Conservation (phyloP, 139 green algal genomes). For the Deuterostichococcus epilithicus region DNA sequence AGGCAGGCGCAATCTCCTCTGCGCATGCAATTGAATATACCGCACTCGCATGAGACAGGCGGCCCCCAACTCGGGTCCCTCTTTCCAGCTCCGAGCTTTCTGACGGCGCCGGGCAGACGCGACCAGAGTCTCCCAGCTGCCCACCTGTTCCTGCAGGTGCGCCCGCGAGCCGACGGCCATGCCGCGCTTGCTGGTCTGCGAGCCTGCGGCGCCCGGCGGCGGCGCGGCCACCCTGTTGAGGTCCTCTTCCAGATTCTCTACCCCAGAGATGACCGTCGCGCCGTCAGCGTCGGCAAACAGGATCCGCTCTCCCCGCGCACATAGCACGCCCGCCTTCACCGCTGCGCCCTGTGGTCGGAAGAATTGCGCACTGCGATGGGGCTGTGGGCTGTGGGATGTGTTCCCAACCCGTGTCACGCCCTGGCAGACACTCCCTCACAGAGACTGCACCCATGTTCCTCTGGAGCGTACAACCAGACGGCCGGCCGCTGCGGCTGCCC, state of each 20-base stretch:
- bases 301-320: slow-evolving; percentile 62
- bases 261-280: slow-evolving; percentile 79
- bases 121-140: no score
- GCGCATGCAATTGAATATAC: no score
- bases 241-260: slow-evolving; percentile 74
- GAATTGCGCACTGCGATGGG: no score
- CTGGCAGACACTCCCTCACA: no score
- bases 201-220: neutral
- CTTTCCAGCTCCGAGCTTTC: no score
- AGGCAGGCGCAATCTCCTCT: no score
- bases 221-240: slow-evolving; percentile 23
- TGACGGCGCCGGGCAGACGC: no score
- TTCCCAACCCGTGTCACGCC: no score
- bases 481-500: no score
- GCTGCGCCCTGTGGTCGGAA: slow-evolving; percentile 56
- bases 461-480: slow-evolving; percentile 13
- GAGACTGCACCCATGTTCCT: slow-evolving; percentile 22
- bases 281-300: slow-evolving; percentile 90
- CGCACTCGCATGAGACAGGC: no score
- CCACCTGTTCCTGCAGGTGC: slow-evolving; percentile 53
- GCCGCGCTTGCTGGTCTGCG: slow-evolving; percentile 18
- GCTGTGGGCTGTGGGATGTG: no score
- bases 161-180: slow-evolving; percentile 61
- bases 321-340: slow-evolving; percentile 72
- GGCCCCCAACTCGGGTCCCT: no score